Percentiles rank a stretch among this genome's conserved stretches.
Conservation (phyloP, 768 basidiomycete species). For the Panus rudis region DNA sequence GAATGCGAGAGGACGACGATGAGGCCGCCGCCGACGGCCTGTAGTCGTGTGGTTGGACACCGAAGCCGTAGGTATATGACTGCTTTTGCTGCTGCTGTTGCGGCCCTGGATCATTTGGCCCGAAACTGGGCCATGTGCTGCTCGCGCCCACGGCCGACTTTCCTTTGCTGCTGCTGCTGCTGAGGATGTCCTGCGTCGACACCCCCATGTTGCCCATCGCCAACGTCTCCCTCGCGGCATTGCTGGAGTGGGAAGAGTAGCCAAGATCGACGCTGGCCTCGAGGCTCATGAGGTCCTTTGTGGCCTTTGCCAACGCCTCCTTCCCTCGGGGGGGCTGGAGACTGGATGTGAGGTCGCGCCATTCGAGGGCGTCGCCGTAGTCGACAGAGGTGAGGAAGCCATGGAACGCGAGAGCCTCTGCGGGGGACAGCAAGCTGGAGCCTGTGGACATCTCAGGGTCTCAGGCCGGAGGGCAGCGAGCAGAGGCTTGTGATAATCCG, state of each 20-base stretch:
- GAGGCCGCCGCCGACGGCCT: neutral
- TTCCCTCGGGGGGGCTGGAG: constrained; percentile 47
- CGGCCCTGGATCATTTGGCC: neutral
- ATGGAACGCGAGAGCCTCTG: constrained; percentile 63
- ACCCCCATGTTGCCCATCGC: no score
- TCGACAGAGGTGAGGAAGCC: constrained; percentile 49
- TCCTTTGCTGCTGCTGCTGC: neutral
- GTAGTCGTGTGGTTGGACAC: constrained; percentile 1
- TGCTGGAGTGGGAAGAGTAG: no score
- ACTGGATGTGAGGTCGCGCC: constrained; percentile 39
- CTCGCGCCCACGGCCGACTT: neutral
- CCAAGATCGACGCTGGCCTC: constrained; percentile 32
- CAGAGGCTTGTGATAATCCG: constrained; percentile 10
- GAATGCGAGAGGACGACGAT: neutral
- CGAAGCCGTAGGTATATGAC: constrained; percentile 10
- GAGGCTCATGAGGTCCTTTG: constrained; percentile 77
- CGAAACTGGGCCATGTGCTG: constrained; percentile 9
- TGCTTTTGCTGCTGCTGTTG: constrained; percentile 3
- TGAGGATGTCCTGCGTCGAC: constrained; percentile 3
- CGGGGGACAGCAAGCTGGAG: constrained; percentile 58
- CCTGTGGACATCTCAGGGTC: constrained; percentile 33
- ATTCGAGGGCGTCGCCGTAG: constrained; percentile 37
- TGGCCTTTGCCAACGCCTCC: constrained; percentile 69
- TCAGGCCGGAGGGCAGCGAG: constrained; percentile 2
- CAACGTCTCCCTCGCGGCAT: no score